Base-by-base conservation (phyloP, 495 filamentous ascomycete species). In the Lasiosphaeris hirsuta region DNA sequence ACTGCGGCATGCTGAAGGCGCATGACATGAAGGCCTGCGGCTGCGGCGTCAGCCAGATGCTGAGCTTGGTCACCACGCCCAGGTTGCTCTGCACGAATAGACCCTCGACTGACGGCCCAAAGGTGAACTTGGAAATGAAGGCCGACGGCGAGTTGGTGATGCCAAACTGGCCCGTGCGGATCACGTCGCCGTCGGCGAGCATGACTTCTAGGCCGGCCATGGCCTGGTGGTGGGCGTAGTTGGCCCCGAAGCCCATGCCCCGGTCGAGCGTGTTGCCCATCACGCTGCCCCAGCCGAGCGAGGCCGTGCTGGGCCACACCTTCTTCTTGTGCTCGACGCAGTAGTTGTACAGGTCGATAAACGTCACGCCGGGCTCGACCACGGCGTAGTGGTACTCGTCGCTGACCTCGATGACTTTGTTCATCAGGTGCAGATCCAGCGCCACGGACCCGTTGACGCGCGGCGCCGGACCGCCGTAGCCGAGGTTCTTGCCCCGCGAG, bases 391-490 rank as follows among this genome's bases (percentile, higher is more conserved):
- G 72, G 52, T 77, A 74, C 18, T 83, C 75, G 7, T 75, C 76
- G 63, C 81, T 79, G 13, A 86, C 72, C 41, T 84, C 76, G 4
- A 86, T 56, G 34, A 86, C 72, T 47, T 69, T 74, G 61, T 81
- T 75, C 80, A 86, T 84, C 14, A 73, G 71, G 47, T 78, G 76
- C 17, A 85, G 64, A 55, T 85, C 81, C 7, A 86, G 51, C 7
- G 79, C 78, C 6, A 85, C 72, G 33, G 71, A 74, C 8, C 82
- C 82, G 4, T 68, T 71, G 3, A 84, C 72, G 0, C 78, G 64
- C 4, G 82, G 79, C 0, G 79, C 78, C 0, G 81, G 76, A 34
- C 83, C 84, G 23, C 84, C 84, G 58, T 86, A 85, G 58, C 72
- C 73, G 13, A 81, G 59, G 52, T 84, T 83, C 47, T 81, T 75